Conservation (phyloP, 345 rosid species). For the Orychophragmus violaceus region DNA sequence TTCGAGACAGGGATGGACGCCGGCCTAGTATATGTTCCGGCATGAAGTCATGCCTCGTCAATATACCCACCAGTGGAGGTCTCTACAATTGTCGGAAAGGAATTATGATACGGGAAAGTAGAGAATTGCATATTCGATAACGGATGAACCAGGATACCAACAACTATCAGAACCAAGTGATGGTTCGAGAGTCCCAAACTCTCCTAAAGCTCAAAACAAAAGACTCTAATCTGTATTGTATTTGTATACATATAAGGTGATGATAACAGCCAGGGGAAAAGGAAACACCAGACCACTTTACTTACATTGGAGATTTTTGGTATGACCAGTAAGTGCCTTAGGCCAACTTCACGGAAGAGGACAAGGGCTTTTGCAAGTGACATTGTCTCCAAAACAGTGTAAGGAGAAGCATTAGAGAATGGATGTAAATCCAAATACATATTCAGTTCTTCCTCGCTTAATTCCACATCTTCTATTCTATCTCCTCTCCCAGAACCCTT, state of each 20-base stretch:
- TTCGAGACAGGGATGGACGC: constrained; percentile 48
- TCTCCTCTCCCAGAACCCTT: constrained; percentile 59
- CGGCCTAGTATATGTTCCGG: constrained; percentile 67
- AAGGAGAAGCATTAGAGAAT: constrained; percentile 85
- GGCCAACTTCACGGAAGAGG: constrained; percentile 82
- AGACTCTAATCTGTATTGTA: background rate
- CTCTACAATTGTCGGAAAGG: constrained; percentile 41
- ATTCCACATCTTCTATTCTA: constrained; percentile 56
- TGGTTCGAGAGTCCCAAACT: background rate
- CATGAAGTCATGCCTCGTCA: constrained; percentile 96
- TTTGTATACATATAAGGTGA: too few relatives aligned
- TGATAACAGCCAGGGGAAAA: background rate
- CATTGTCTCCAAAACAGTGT: constrained; percentile 91
- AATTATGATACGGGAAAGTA: background rate
- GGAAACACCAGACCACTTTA: constrained; percentile 33
- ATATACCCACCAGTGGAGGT: constrained; percentile 71
- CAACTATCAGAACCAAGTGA: constrained; percentile 1
- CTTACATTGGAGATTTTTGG: constrained; percentile 70
- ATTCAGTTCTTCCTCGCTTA: constrained; percentile 76
- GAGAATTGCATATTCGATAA: background rate
- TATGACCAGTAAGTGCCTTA: constrained; percentile 80
- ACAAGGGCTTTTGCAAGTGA: constrained; percentile 80
- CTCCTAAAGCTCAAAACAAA: background rate
- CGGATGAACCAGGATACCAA: background rate
- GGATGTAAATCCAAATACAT: constrained; percentile 86